phyloP scores from a whole-genome alignment of 2,329 filamentous ascomycete genomes.

The Diaporthe amygdali region DNA sequence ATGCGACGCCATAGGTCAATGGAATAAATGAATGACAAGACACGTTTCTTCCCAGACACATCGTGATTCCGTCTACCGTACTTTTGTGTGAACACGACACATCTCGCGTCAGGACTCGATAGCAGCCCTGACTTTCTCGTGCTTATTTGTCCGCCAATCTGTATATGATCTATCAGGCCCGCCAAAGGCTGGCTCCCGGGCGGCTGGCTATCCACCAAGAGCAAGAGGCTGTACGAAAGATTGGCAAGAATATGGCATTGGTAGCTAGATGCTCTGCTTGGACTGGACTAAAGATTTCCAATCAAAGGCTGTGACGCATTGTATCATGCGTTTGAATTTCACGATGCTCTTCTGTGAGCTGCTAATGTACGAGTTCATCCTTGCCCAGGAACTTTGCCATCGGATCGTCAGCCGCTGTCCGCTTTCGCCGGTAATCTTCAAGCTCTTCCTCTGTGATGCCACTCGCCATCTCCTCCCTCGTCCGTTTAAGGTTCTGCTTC shows the following conservation, averaged over 20 bases:
- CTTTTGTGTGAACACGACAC: not conserved
- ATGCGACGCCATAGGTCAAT: slow-evolving; percentile 24
- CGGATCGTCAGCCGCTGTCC: slow-evolving; percentile 77
- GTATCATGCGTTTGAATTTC: slow-evolving; percentile 25
- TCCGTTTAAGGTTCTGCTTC: slow-evolving; percentile 67
- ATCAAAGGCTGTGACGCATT: not conserved
- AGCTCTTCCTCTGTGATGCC: slow-evolving; percentile 84
- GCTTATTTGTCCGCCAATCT: not conserved
- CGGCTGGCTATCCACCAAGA: too few species aligned
- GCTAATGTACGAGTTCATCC: slow-evolving; percentile 64
- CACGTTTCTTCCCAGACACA: slow-evolving; percentile 23
- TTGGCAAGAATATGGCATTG: not conserved
- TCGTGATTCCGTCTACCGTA: not conserved
- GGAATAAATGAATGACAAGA: slow-evolving; percentile 28
- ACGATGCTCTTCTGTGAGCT: slow-evolving; percentile 17
- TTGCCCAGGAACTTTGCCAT: slow-evolving; percentile 84
- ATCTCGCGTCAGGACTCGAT: not conserved
- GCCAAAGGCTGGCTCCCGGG: too few species aligned
- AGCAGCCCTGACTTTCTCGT: too few species aligned
- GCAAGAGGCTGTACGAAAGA: not conserved
- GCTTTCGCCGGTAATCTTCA: slow-evolving; percentile 82
- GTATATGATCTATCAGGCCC: too few species aligned
- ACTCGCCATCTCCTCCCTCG: slow-evolving; percentile 77
- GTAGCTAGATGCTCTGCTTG: not conserved
- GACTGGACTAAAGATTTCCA: not conserved